A percentile compares a stretch with the other conserved stretches of the same genome.
Evolutionary conservation across 768 basidiomycete species (phyloP).

Genomic region (Asterophora parasitica): DNA sequence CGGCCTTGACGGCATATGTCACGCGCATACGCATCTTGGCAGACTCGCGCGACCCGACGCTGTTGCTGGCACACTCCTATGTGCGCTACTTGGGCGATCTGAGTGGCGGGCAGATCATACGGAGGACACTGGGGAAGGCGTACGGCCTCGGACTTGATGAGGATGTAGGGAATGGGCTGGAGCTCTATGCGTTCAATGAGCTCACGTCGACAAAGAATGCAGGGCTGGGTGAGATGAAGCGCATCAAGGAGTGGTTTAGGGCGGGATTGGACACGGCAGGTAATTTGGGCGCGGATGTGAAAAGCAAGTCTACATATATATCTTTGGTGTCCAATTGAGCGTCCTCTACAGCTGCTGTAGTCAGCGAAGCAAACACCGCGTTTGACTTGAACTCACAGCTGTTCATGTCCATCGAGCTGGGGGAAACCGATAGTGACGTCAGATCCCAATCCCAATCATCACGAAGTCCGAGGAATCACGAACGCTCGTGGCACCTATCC

Average conservation of each 20-base stretch:
- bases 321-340: not conserved
- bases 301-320: constrained; percentile 30
- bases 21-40: constrained; percentile 47
- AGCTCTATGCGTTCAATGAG: constrained; percentile 67
- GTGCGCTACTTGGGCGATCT: constrained; percentile 82
- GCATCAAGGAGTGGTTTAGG: constrained; percentile 71
- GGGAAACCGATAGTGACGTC: too few relatives aligned
- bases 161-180: too few relatives aligned
- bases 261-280: constrained; percentile 51
- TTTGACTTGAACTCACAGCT: constrained; percentile 47
- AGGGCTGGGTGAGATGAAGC: constrained; percentile 56
- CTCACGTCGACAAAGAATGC: constrained; percentile 42
- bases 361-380: constrained; percentile 42
- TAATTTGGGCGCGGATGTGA: constrained; percentile 33
- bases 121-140: constrained; percentile 54
- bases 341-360: constrained; percentile 32
- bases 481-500: constrained; percentile 18
- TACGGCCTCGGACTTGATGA: constrained; percentile 59
- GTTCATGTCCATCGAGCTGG: constrained; percentile 42
- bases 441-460: constrained; percentile 10
- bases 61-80: constrained; percentile 73
- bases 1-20: constrained; percentile 47
- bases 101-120: constrained; percentile 72
- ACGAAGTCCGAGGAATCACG: constrained; percentile 14
- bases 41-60: constrained; percentile 38